Evolutionary conservation across 2,329 filamentous ascomycete species (phyloP), one percentile per base, ranked within the genome.

Genomic region (Trichoderma simmonsii): DNA sequence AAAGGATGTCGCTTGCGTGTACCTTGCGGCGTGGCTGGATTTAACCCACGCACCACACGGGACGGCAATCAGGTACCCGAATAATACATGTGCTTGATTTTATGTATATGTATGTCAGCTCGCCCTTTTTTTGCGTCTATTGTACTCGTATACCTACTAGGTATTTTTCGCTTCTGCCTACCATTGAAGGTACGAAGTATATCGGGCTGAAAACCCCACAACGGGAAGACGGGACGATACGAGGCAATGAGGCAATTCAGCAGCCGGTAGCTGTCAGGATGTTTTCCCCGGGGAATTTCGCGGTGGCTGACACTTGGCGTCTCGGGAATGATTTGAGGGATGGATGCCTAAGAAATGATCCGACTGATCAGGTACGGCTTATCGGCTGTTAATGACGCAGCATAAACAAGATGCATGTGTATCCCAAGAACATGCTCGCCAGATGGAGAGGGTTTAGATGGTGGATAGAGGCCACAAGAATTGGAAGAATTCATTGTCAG

Each of bases 1-100:
- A 43, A 43, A 43, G 39, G 39, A 43, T 43, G 66, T 51, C 57
- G 57, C 30, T 28, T 26, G 57, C 7, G 28, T 28, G 66, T 61
- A 70, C 66, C 66, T 70, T 70, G 66, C 66, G 54, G 57, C 43
- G 39, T 62, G 66, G 66, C 57, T 60, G 54, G 18, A 51, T 24
- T n/a, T 30, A 14, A 39, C 64, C 32, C 51, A 12, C 21, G 21
- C 21, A 36, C 6, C 24, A 32, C 15, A 36, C 21, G 9, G n/a
- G 43, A 51, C n/a, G 43, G 18, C 43, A 51, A 51, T 51, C 43
- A 51, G 43, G 43, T 51, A 51, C 43, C 43, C n/a, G 43, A 51
- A 24, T 24, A 24, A 54, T 54, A 54, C 48, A 54, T 51, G 43
- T 51, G 39, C 39, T 43, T 43, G 39, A 43, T 43, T 18, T 36